Evolutionary conservation across 1,284 basidiomycete species (phyloP).

Genomic region (Sparassis latifolia): DNA sequence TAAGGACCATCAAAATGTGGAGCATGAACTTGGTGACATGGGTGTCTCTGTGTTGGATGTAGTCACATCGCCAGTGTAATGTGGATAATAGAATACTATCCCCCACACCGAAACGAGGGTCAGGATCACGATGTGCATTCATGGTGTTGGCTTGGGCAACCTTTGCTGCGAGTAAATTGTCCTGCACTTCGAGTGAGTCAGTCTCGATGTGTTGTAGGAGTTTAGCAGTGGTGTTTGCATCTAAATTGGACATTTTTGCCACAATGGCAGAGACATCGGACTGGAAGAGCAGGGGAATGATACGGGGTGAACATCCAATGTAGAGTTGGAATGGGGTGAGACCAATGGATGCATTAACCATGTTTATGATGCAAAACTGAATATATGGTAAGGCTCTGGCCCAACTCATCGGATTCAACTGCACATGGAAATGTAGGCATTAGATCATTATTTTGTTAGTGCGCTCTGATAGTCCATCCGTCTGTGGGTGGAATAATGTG

Average conservation of each 20-base stretch:
- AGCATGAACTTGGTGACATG: constrained; percentile 29
- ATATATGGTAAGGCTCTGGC: background rate
- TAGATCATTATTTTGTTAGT: constrained; percentile 10
- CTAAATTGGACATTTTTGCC: background rate
- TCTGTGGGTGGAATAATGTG: constrained; percentile 3
- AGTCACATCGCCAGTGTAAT: constrained; percentile 17
- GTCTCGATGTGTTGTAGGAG: constrained; percentile 4
- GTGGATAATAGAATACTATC: constrained; percentile 26
- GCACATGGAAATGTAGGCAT: constrained; percentile 2
- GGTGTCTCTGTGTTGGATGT: constrained; percentile 19
- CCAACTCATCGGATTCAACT: constrained; percentile 4
- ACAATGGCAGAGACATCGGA: background rate
- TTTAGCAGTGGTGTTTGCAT: background rate
- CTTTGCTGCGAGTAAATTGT: constrained; percentile 13
- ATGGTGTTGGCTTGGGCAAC: background rate
- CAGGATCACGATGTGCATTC: background rate
- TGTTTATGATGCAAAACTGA: constrained; percentile 23
- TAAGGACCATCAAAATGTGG: constrained; percentile 29
- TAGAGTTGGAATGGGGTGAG: constrained; percentile 31
- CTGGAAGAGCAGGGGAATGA: constrained; percentile 19
- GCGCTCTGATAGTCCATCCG: constrained; percentile 9
- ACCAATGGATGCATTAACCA: constrained; percentile 14
- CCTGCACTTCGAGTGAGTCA: constrained; percentile 11
- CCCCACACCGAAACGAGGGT: constrained; percentile 11
- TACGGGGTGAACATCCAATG: constrained; percentile 16